phyloP scores from a whole-genome alignment of 768 basidiomycete species.

The Mrakia blollopis region DNA sequence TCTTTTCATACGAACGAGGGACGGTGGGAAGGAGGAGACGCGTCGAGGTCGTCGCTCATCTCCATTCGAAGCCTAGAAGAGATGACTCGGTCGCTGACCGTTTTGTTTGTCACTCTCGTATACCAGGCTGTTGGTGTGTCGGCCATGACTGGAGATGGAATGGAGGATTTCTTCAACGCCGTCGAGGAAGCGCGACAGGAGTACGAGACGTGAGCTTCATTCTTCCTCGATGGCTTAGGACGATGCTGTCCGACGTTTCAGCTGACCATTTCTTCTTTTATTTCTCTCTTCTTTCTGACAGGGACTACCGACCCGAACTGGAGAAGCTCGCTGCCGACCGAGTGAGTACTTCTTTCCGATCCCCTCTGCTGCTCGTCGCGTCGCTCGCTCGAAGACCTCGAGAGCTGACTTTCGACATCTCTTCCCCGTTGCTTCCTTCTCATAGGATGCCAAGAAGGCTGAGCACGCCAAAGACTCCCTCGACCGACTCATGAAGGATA shows the following conservation, averaged over 20 bases:
- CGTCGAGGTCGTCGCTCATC: neutral
- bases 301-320: constrained; percentile 89
- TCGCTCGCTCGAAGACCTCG: neutral
- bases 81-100: too few relatives aligned
- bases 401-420: neutral
- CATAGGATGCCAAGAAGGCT: constrained; percentile 39
- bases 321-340: constrained; percentile 54
- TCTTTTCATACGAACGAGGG: too few relatives aligned
- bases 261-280: neutral
- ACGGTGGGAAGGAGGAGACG: neutral
- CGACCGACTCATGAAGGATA: constrained; percentile 45
- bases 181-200: constrained; percentile 81
- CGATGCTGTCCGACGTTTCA: neutral
- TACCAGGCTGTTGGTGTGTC: constrained; percentile 87
- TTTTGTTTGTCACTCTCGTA: neutral
- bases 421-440: neutral
- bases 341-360: constrained; percentile 22
- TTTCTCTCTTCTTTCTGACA: constrained; percentile 41
- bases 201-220: constrained; percentile 68
- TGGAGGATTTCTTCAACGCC: constrained; percentile 84
- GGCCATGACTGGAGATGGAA: constrained; percentile 89
- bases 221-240: neutral
- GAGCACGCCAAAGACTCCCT: constrained; percentile 43
- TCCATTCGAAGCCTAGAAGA: too few relatives aligned
- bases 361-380: neutral